These are phyloP conservation scores for Globisporangium mamillatum DNA, from an alignment of 352 stramenopile species.

Conservation along the genomic window DNA sequence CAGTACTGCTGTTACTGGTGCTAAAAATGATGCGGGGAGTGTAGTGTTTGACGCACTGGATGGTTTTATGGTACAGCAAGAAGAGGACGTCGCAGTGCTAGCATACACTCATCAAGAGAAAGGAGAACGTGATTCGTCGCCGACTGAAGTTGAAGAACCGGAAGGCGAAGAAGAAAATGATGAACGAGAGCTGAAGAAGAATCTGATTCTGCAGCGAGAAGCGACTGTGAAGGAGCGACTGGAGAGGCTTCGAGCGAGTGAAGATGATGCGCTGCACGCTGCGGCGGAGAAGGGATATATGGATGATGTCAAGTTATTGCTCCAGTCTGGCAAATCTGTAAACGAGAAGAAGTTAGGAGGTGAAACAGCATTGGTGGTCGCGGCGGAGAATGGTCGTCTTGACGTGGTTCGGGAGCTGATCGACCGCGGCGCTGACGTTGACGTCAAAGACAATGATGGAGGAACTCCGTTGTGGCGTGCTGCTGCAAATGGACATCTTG, in stretches of 20 bases:
- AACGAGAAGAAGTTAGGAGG: neutral
- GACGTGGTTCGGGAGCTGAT: neutral
- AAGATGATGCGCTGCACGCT: neutral
- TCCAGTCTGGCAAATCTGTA: neutral
- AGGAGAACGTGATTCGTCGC: too few species aligned
- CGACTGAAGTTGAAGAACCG: too few species aligned
- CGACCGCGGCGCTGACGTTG: neutral
- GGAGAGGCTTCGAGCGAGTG: neutral
- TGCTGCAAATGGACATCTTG: too few species aligned
- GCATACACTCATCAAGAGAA: too few species aligned
- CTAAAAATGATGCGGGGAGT: too few species aligned
- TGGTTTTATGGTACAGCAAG: too few species aligned
- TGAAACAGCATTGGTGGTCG: neutral
- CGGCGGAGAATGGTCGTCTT: neutral
- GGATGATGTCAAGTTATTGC: neutral
- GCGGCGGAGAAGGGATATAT: neutral
- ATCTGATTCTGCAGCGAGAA: too few species aligned
- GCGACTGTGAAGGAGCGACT: neutral
- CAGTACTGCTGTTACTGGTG: too few species aligned
- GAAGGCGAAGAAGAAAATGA: too few species aligned
- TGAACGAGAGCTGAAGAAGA: too few species aligned
- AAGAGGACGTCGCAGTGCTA: too few species aligned
- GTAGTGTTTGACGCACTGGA: too few species aligned
- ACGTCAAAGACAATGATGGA: neutral
- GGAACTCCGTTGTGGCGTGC: neutral